phyloP scores from a whole-genome alignment of 73 alveolate species.

The Tetrahymena borealis region DNA sequence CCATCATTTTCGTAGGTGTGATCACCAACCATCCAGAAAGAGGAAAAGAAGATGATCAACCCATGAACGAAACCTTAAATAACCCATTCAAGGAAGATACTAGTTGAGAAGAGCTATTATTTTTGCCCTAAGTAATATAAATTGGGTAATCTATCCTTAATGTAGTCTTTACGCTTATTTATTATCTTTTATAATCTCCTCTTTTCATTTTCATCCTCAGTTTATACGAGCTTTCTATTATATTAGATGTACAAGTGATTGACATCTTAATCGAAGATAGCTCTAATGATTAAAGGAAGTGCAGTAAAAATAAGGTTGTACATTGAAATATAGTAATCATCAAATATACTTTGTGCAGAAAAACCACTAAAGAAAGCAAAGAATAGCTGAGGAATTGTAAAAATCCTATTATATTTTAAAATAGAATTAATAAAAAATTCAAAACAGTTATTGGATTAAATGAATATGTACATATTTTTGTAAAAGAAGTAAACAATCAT shows the following conservation, averaged over 20 bases:
- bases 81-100: slow-evolving; percentile 57
- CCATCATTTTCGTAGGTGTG: slow-evolving; percentile 33
- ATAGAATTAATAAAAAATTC: too few species aligned
- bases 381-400: slow-evolving; percentile 28
- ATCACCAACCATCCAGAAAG: slow-evolving; percentile 26
- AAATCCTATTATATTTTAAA: too few species aligned
- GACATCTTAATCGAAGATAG: slow-evolving; percentile 54
- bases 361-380: slow-evolving; percentile 52
- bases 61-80: slow-evolving; percentile 56
- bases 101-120: slow-evolving; percentile 47
- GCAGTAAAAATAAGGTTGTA: slow-evolving; percentile 53
- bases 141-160: slow-evolving; percentile 26
- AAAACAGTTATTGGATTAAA: not conserved
- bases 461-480: slow-evolving; percentile 42
- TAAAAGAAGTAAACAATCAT: slow-evolving; percentile 86
- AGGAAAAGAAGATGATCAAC: slow-evolving; percentile 36
- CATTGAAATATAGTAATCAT: slow-evolving; percentile 50
- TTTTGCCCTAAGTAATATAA: slow-evolving; percentile 63
- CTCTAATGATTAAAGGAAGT: slow-evolving; percentile 49
- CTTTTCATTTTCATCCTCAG: slow-evolving; percentile 30
- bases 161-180: slow-evolving; percentile 9
- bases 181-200: not conserved
- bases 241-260: slow-evolving; percentile 8
- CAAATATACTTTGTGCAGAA: slow-evolving; percentile 57
- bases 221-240: not conserved